phyloP scores from a whole-genome alignment of 1,284 basidiomycete species.

The Rhodotorula sp. region DNA sequence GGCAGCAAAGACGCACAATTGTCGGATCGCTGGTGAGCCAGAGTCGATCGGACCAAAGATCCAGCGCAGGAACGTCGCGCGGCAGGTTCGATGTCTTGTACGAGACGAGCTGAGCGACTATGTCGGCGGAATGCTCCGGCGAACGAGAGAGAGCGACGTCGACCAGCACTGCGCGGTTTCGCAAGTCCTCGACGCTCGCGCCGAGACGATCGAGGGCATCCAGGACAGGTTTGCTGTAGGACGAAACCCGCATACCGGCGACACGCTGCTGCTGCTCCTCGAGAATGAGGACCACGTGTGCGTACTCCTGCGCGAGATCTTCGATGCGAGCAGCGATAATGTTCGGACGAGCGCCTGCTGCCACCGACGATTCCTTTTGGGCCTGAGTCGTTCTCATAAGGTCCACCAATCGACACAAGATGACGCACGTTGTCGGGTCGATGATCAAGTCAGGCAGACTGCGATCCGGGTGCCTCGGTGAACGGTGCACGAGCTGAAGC shows the following conservation, averaged over 20 bases:
- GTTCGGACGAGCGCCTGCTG: neutral
- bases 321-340: neutral
- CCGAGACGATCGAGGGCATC: constrained; percentile 1
- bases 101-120: neutral
- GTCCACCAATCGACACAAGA: constrained; percentile 3
- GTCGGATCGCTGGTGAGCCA: constrained; percentile 16
- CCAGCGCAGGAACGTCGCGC: neutral
- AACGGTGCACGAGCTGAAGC: constrained; percentile 12
- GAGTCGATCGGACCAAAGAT: neutral
- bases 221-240: constrained; percentile 19
- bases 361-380: neutral
- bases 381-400: constrained; percentile 4
- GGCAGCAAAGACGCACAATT: neutral
- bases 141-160: constrained; percentile 12
- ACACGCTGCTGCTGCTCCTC: constrained; percentile 3
- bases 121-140: neutral
- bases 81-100: neutral
- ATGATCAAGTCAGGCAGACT: constrained; percentile 14
- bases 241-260: neutral
- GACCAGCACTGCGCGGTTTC: neutral
- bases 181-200: neutral
- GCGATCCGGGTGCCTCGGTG: neutral
- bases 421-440: constrained; percentile 4
- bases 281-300: constrained; percentile 17
- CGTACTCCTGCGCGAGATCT: constrained; percentile 4